Evolutionary conservation across 129 eudicot genomes (phyloP).

Genomic region (Lonicera japonica): DNA sequence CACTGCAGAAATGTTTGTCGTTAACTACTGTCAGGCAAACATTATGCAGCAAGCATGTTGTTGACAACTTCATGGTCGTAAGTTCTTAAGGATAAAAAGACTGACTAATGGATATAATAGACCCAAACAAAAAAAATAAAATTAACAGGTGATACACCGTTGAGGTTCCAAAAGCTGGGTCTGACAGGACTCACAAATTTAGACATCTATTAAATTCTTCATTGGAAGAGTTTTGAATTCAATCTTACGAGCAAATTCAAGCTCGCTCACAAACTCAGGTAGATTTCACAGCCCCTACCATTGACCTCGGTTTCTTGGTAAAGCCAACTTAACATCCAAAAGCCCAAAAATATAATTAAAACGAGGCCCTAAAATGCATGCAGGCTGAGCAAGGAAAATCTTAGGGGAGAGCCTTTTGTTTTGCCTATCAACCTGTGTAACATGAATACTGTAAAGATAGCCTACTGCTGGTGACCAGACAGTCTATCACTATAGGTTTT

Average conservation of each 20-base stretch:
- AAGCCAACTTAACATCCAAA: background rate
- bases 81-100: background rate
- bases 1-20: conserved; percentile 77
- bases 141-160: no score
- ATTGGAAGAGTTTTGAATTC: background rate
- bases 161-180: background rate
- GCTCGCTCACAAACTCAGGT: no score
- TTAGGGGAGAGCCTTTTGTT: background rate
- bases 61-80: background rate
- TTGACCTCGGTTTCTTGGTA: background rate
- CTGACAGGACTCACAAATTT: background rate
- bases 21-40: conserved; percentile 6
- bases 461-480: background rate
- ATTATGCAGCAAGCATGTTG: conserved; percentile 9
- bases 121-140: background rate
- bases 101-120: background rate
- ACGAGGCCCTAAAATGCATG: background rate
- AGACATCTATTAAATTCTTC: background rate
- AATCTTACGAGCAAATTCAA: no score
- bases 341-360: background rate
- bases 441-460: background rate
- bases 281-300: background rate
- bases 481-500: background rate
- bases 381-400: background rate
- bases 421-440: background rate